A percentile compares a stretch with the other conserved stretches of the same genome.
Evolutionary conservation across 148 eudicot species (phyloP).

Genomic region (Arbutus unedo): DNA sequence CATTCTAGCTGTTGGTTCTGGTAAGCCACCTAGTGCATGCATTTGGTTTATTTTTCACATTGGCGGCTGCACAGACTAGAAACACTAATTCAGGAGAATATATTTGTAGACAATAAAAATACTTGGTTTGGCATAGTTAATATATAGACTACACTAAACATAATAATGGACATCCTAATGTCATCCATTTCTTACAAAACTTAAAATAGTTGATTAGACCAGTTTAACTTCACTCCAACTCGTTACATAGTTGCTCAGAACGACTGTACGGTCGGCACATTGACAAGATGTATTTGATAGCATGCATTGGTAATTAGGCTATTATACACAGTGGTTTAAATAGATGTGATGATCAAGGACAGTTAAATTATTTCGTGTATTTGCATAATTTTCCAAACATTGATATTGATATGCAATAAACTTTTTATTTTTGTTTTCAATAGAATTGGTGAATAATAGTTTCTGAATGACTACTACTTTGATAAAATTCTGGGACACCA

Average conservation of each 20-base stretch:
- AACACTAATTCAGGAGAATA: background rate
- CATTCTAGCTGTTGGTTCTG: slow-evolving; percentile 89
- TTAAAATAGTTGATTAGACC: background rate
- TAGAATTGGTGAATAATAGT: background rate
- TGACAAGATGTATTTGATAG: background rate
- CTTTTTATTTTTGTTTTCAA: background rate
- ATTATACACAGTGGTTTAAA: background rate
- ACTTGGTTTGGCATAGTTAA: background rate
- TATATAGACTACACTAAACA: background rate
- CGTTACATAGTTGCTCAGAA: background rate
- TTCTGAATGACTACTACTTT: background rate
- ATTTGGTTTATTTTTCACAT: background rate
- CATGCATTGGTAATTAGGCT: background rate
- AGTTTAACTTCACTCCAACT: background rate
- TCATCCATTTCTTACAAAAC: background rate
- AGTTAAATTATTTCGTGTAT: background rate
- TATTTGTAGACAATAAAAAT: background rate
- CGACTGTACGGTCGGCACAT: background rate
- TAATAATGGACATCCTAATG: background rate
- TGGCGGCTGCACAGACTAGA: background rate
- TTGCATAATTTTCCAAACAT: background rate
- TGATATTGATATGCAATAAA: background rate
- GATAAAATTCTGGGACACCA: background rate
- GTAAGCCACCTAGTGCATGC: slow-evolving; percentile 29
- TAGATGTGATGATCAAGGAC: background rate